Evolutionary conservation across 2,329 filamentous ascomycete species (phyloP), one percentile per base, ranked within the genome.

Genomic region (Diaporthe citrichinensis): DNA sequence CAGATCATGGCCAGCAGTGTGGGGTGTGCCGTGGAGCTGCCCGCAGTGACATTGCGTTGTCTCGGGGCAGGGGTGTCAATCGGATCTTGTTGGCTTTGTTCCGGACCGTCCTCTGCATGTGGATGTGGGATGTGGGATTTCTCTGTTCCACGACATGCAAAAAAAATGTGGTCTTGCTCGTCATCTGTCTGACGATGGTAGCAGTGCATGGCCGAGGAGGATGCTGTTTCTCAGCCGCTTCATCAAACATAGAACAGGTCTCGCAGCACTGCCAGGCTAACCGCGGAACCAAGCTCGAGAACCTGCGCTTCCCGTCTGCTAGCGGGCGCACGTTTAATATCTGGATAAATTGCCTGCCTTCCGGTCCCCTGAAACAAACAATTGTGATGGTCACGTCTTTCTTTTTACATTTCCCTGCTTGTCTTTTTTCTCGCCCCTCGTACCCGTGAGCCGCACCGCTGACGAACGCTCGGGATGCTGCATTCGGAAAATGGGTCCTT

Each of bases 291-390:
- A 41, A 41, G 34, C n/a, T 55, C 8, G 46, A 41, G 46, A 28
- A 28, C 46, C 4, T 53, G 49, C n/a, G 8, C 8, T 31, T 23
- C 49, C 65, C 65, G 49, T 41, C 23, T 69, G 65, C 65, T 69
- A 55, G 65, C n/a, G n/a, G 49, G 34, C n/a, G 46, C 49, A 69
- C n/a, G 14, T 28, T 69, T 69, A 69, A 69, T 69, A 69, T 69
- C 23, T 69, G 65, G 46, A 69, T 69, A 55, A 69, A 69, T 69
- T 69, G 65, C 15, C 34, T 34, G 65, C 65, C 49, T 55, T 34
- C n/a, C 34, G n/a, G 8, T 41, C 41, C 65, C 65, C 34, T 55
- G 49, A n/a, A 41, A 34, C 36, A 6, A 28, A 2, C 20, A 4
- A 12, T 15, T 39, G 31, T 25, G 31, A 31, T 9, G 1, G 31